phyloP scores from a whole-genome alignment of 257 asterid species.

The Jasminum sambac region DNA sequence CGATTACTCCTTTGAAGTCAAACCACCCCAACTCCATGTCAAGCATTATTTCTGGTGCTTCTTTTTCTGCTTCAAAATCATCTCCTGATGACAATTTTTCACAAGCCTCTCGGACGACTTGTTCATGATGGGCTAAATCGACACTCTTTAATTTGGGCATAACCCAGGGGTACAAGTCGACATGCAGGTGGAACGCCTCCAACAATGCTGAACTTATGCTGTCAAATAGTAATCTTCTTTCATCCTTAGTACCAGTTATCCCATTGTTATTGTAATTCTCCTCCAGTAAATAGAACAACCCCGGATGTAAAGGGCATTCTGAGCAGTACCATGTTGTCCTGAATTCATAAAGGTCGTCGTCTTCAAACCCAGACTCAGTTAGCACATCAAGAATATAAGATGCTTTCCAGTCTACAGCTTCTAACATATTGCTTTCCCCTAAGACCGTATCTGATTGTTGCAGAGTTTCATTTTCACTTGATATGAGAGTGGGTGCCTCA shows the following conservation, averaged over 20 bases:
- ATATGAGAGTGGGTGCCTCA: constrained; percentile 13
- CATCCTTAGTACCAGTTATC: background rate
- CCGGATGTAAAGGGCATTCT: constrained; percentile 62
- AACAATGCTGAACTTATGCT: background rate
- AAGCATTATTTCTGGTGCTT: constrained; percentile 22
- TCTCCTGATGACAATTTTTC: constrained; percentile 20
- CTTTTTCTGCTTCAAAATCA: constrained; percentile 20
- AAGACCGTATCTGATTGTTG: constrained; percentile 4
- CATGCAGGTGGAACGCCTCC: background rate
- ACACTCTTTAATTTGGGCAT: background rate
- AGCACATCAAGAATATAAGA: constrained; percentile 56
- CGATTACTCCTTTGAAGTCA: constrained; percentile 23
- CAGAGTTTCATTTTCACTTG: constrained; percentile 6
- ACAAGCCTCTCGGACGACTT: constrained; percentile 28
- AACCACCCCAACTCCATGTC: constrained; percentile 43
- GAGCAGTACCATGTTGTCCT: constrained; percentile 53
- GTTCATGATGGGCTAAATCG: constrained; percentile 25
- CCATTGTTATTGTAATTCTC: constrained; percentile 33
- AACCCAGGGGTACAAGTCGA: constrained; percentile 15
- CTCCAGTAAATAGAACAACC: constrained; percentile 63
- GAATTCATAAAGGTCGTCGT: constrained; percentile 37
- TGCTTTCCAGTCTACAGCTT: constrained; percentile 56
- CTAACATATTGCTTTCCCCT: constrained; percentile 24
- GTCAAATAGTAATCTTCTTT: constrained; percentile 6
- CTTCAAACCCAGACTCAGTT: constrained; percentile 52